Conservation (phyloP, 2,329 filamentous ascomycete genomes). For the Plenodomus tracheiphilus region DNA sequence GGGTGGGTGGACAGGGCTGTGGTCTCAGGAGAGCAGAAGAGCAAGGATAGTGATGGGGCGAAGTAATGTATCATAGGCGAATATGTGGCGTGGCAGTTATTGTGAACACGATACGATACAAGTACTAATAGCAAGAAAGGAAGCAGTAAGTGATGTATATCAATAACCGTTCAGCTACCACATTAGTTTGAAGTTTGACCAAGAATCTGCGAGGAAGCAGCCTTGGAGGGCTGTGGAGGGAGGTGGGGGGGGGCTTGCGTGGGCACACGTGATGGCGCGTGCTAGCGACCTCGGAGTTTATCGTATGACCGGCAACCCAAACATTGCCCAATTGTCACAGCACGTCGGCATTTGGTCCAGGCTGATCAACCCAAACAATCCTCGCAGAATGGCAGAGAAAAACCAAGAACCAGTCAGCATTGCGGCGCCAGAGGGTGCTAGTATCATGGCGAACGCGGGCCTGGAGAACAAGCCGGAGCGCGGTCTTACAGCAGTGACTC, state of each 20-base stretch:
- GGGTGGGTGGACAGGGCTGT: conserved; percentile 69
- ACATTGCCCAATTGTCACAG: conserved; percentile 6
- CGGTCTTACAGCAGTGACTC: conserved; percentile 12
- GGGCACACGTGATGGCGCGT: conserved; percentile 16
- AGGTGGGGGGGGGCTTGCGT: too few species aligned
- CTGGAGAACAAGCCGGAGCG: conserved; percentile 21
- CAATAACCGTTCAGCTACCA: too few species aligned
- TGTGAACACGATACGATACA: too few species aligned
- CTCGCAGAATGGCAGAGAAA: conserved; percentile 21
- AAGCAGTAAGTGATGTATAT: too few species aligned
- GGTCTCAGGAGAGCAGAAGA: conserved; percentile 11
- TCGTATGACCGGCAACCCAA: conserved; percentile 9
- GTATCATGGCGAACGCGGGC: conserved; percentile 6
- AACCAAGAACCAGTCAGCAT: conserved; percentile 18
- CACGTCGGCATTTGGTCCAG: conserved; percentile 1
- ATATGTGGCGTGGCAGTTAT: too few species aligned
- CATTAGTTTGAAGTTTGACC: too few species aligned
- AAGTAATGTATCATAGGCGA: not conserved
- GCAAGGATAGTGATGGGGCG: conserved; percentile 9
- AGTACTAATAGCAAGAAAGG: too few species aligned
- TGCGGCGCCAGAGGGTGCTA: conserved; percentile 17
- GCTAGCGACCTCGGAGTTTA: conserved; percentile 13
- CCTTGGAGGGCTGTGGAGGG: too few species aligned
- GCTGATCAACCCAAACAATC: not conserved
- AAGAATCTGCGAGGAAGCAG: too few species aligned